A percentile compares a stretch with the other conserved stretches of the same genome.
Conservation (phyloP, 345 rosid genomes). For the Syzygium aqueum region DNA sequence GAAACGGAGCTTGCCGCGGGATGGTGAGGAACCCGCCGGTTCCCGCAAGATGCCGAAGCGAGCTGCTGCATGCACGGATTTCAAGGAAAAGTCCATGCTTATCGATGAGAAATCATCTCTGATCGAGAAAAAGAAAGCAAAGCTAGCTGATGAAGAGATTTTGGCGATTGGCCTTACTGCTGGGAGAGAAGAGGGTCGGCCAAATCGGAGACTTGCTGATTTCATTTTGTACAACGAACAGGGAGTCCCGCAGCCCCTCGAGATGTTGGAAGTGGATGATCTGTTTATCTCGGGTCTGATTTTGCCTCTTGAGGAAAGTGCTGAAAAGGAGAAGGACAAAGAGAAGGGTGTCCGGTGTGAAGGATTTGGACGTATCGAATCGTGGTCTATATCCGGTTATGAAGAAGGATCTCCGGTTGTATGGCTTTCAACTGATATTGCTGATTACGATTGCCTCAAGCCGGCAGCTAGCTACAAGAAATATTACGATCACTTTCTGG, state of each 20-base stretch:
- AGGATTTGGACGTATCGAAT: conserved; percentile 41
- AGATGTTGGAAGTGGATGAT: conserved; percentile 49
- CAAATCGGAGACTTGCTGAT: conserved; percentile 49
- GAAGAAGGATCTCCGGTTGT: conserved; percentile 55
- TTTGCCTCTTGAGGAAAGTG: conserved; percentile 30
- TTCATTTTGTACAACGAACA: conserved; percentile 33
- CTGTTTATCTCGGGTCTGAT: conserved; percentile 45
- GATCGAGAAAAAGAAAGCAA: conserved; percentile 35
- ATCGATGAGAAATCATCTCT: conserved; percentile 29
- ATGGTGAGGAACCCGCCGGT: conserved; percentile 4
- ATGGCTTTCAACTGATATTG: conserved; percentile 57
- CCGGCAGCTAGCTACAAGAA: conserved; percentile 47
- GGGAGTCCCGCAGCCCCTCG: conserved; percentile 19
- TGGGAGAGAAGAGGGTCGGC: conserved; percentile 15
- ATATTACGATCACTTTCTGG: conserved; percentile 34
- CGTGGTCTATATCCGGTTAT: conserved; percentile 62
- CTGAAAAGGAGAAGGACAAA: conserved; percentile 36
- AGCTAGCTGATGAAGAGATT: conserved; percentile 42
- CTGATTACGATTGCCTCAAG: conserved; percentile 49
- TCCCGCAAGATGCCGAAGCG: conserved; percentile 51
- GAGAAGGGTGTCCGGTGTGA: conserved; percentile 36
- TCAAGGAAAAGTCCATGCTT: conserved; percentile 47
- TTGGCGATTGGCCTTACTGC: conserved; percentile 30
- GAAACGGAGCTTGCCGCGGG: conserved; percentile 23
- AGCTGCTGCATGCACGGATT: conserved; percentile 63